These are phyloP conservation scores for Kwoniella dendrophila DNA, from an alignment of 768 basidiomycete genomes.

Conservation along the genomic window DNA sequence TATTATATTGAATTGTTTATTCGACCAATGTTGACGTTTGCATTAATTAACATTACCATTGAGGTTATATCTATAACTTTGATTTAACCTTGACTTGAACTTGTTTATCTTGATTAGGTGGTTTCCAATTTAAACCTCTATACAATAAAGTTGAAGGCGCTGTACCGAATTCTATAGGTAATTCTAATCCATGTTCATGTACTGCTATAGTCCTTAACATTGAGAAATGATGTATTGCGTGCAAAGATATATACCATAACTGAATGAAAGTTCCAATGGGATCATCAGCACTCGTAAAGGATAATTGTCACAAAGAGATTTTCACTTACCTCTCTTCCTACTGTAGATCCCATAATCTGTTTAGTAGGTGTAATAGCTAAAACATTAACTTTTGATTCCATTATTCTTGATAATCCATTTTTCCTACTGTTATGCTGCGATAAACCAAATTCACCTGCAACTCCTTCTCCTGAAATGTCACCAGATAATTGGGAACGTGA, in stretches of 20 bases:
- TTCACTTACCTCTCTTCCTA: constrained; percentile 46
- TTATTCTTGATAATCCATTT: constrained; percentile 27
- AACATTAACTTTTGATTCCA: constrained; percentile 35
- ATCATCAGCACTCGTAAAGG: background rate
- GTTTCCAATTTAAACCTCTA: constrained; percentile 28
- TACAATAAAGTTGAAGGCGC: constrained; percentile 50
- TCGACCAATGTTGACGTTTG: no score
- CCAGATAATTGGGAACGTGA: background rate
- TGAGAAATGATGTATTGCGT: constrained; percentile 53
- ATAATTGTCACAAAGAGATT: background rate
- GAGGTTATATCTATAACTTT: constrained; percentile 29
- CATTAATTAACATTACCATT: no score
- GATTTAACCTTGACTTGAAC: constrained; percentile 21
- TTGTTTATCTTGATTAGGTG: constrained; percentile 29
- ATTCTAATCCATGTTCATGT: constrained; percentile 43
- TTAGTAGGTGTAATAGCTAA: constrained; percentile 46
- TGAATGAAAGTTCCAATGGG: no score
- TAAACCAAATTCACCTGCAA: constrained; percentile 24
- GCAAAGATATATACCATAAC: constrained; percentile 51
- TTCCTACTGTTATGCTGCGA: background rate
- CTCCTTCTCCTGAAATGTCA: background rate
- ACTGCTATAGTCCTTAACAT: constrained; percentile 52
- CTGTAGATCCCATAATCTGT: constrained; percentile 38
- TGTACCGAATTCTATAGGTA: constrained; percentile 49
- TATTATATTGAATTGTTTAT: no score